These are phyloP conservation scores for Penicillium sclerotigenum DNA, from an alignment of 2,329 filamentous ascomycete genomes.

Conservation along the genomic window DNA sequence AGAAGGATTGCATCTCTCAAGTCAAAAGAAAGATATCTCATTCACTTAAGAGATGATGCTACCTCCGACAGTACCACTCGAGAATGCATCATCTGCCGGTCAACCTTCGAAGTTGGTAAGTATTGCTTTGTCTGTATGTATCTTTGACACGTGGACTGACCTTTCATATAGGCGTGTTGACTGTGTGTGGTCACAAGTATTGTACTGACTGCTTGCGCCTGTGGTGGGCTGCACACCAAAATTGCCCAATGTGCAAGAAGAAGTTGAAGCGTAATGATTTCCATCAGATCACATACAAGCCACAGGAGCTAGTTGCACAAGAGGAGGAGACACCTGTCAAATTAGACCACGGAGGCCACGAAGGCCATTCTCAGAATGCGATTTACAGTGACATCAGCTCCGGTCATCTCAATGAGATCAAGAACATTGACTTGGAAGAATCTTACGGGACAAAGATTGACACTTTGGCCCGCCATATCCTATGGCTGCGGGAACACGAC, in stretches of 20 bases:
- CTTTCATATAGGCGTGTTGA: constrained; percentile 46
- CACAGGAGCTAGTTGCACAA: constrained; percentile 67
- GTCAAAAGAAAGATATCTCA: constrained; percentile 72
- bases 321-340: constrained; percentile 44
- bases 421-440: constrained; percentile 68
- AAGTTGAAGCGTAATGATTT: constrained; percentile 64
- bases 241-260: constrained; percentile 81
- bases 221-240: constrained; percentile 73
- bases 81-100: constrained; percentile 83
- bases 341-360: constrained; percentile 30
- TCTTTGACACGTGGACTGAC: constrained; percentile 2
- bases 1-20: constrained; percentile 61
- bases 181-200: constrained; percentile 86
- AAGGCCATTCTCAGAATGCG: constrained; percentile 36
- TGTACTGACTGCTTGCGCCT: constrained; percentile 80
- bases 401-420: constrained; percentile 72
- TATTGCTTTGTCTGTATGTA: constrained; percentile 36
- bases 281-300: constrained; percentile 81
- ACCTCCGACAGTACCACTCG: constrained; percentile 59
- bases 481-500: constrained; percentile 81
- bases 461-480: constrained; percentile 71
- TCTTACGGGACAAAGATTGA: constrained; percentile 92
- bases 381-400: constrained; percentile 79
- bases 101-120: constrained; percentile 70
- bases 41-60: constrained; percentile 61